phyloP scores from a whole-genome alignment of 805 yeast species.

The Hanseniaspora jakobsenii region DNA sequence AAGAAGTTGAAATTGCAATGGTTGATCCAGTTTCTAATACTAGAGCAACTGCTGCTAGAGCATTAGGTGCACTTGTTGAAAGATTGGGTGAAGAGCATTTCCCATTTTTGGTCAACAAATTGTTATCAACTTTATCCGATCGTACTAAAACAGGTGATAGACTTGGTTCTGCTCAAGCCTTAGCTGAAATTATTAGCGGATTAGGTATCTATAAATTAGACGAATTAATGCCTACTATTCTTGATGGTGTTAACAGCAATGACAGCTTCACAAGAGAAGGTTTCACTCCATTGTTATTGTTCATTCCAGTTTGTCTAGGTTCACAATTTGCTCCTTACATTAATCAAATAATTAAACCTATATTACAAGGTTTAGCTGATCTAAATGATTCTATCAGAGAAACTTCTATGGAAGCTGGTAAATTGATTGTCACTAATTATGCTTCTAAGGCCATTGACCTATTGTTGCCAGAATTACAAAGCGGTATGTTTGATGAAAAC shows the following conservation, averaged over 20 bases:
- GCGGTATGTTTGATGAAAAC: conserved; percentile 70
- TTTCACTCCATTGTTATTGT: conserved; percentile 76
- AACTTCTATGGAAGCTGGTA: conserved; percentile 82
- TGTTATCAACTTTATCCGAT: conserved; percentile 65
- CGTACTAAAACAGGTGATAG: conserved; percentile 76
- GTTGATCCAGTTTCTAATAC: conserved; percentile 97
- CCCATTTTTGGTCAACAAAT: conserved; percentile 79
- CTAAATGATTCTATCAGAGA: conserved; percentile 75
- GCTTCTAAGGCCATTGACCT: conserved; percentile 88
- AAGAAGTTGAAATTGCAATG: conserved; percentile 84
- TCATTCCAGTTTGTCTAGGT: conserved; percentile 90
- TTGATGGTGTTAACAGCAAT: conserved; percentile 56
- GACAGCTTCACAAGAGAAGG: conserved; percentile 76
- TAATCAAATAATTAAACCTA: conserved; percentile 76
- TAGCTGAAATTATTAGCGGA: conserved; percentile 87
- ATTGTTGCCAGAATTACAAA: conserved; percentile 84
- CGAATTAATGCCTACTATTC: conserved; percentile 70
- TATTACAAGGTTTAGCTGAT: conserved; percentile 84
- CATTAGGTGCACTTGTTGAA: conserved; percentile 90
- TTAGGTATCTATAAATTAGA: conserved; percentile 80
- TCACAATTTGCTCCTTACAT: conserved; percentile 82
- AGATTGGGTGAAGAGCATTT: conserved; percentile 91
- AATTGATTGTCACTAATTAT: conserved; percentile 79
- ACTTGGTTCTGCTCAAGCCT: conserved; percentile 93
- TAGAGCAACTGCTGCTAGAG: conserved; percentile 94